Percentiles rank a stretch among this genome's conserved stretches.
phyloP scores from a whole-genome alignment of 495 filamentous ascomycete species.

The Neurospora cerealis region DNA sequence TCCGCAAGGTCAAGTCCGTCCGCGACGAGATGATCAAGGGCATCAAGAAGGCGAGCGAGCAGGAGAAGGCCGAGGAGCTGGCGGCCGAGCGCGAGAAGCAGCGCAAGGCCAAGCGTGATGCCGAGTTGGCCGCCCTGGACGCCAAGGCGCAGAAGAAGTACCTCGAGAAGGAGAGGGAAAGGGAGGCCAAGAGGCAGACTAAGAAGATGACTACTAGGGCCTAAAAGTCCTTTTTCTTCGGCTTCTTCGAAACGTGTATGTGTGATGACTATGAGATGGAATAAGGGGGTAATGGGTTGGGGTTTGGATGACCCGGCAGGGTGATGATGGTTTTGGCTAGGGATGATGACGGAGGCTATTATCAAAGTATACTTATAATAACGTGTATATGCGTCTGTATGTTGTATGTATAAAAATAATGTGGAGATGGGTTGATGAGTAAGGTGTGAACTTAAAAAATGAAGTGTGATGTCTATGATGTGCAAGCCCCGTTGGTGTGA shows the following conservation, averaged over 20 bases:
- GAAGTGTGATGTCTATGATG: background rate
- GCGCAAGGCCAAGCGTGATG: slow-evolving; percentile 90
- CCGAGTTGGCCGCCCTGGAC: slow-evolving; percentile 66
- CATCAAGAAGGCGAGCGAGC: slow-evolving; percentile 71
- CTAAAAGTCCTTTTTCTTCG: background rate
- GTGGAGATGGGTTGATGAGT: background rate
- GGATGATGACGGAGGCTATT: background rate
- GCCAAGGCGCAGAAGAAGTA: slow-evolving; percentile 95
- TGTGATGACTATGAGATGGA: background rate
- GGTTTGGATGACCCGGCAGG: background rate
- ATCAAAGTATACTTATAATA: background rate
- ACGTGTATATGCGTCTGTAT: background rate
- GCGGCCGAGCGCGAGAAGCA: slow-evolving; percentile 65
- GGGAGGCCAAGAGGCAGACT: slow-evolving; percentile 60
- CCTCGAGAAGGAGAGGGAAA: slow-evolving; percentile 81
- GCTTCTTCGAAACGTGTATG: background rate
- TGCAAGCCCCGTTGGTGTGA: background rate
- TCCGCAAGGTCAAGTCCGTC: slow-evolving; percentile 66
- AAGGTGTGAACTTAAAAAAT: background rate
- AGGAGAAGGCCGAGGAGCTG: slow-evolving; percentile 91
- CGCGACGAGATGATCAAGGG: slow-evolving; percentile 77
- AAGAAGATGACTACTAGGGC: slow-evolving; percentile 57
- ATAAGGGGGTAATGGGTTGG: background rate
- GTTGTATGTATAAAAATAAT: background rate
- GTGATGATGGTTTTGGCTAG: background rate